Base-by-base conservation (phyloP, 2,329 filamentous ascomycete species). In the Cercospora sesami region DNA sequence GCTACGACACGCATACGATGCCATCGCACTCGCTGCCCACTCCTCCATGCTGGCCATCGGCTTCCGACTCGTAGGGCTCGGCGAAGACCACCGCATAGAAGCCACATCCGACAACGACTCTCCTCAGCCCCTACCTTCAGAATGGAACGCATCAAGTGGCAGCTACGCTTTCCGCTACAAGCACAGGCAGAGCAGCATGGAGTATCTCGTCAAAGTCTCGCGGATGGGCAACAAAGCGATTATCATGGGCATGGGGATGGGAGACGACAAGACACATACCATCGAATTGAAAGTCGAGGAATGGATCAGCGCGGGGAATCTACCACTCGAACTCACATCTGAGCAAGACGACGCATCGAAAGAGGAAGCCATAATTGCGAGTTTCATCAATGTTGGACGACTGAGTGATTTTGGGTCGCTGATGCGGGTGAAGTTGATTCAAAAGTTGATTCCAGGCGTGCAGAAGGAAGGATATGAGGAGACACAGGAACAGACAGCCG, bases 201-300 rank as follows among this genome's bases (percentile, higher is more conserved):
- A 90, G 68, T 97, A 91, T 77, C 84, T 97, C 30, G 79, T 97
- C 73, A 94, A 93, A 77, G 81, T 96, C 70, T 93, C 90, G 78
- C 87, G 93, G 63, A 86, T 97, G 74, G 93, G 94, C 53, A 86
- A 86, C 74, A 96, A 94, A 77, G 90, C 91, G n/a, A 89, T 97
- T 69, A 84, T 97, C 45, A 88, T 93, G 74, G 94, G 90, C 3
- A 84, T 96, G 48, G 93, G 88, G 1, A 79, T 94, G 16, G 91
- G 91, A 28, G 91, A 94, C 76, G 93, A 97, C 75, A 90, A 88
- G 73, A 95, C 94, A 63, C 86, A 89, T 66, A 89, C 90, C 51
- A 89, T 95, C 75, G 93, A 97, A 72, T 78, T 96, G 64, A 84
- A 85, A 2, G 85, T 87, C 48, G 87, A 89, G 72, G 93, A 98